These are phyloP conservation scores for Termitomyces sp. DNA, from an alignment of 768 basidiomycete genomes.

Conservation along the genomic window DNA sequence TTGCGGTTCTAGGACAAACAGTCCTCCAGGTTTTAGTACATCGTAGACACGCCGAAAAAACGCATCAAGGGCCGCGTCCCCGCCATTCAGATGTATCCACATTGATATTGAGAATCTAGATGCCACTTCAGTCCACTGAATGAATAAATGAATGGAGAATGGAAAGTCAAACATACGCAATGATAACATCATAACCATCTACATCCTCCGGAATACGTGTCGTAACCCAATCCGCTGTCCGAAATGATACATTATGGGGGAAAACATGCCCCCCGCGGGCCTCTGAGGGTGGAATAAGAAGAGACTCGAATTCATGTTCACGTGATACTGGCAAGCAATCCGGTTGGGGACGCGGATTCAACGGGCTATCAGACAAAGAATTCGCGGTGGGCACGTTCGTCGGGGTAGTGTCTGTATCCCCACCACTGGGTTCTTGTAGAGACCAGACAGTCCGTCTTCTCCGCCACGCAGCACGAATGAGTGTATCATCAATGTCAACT, in stretches of 20 bases:
- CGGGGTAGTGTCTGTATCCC: neutral
- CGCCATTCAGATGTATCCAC: slow-evolving; percentile 86
- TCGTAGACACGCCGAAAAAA: slow-evolving; percentile 66
- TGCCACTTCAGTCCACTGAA: neutral
- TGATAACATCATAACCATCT: slow-evolving; percentile 68
- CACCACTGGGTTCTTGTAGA: slow-evolving; percentile 41
- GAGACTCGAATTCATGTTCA: slow-evolving; percentile 69
- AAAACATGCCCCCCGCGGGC: slow-evolving; percentile 41
- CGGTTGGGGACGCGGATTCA: slow-evolving; percentile 10
- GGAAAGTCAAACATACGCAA: slow-evolving; percentile 55
- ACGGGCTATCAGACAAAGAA: neutral
- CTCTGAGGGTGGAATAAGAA: slow-evolving; percentile 57
- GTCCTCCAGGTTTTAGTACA: slow-evolving; percentile 59
- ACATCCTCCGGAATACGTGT: slow-evolving; percentile 51
- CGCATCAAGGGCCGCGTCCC: slow-evolving; percentile 63
- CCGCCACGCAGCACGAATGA: slow-evolving; percentile 77
- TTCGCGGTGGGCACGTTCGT: neutral
- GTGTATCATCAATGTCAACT: slow-evolving; percentile 78
- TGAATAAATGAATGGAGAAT: neutral
- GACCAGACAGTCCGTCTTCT: slow-evolving; percentile 71
- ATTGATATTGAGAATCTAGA: slow-evolving; percentile 81
- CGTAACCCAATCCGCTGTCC: slow-evolving; percentile 70
- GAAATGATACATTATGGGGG: slow-evolving; percentile 78
- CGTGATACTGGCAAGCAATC: slow-evolving; percentile 78
- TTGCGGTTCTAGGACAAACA: slow-evolving; percentile 80